These are phyloP conservation scores for Russula emetica DNA, from an alignment of 768 basidiomycete species.

Conservation along the genomic window DNA sequence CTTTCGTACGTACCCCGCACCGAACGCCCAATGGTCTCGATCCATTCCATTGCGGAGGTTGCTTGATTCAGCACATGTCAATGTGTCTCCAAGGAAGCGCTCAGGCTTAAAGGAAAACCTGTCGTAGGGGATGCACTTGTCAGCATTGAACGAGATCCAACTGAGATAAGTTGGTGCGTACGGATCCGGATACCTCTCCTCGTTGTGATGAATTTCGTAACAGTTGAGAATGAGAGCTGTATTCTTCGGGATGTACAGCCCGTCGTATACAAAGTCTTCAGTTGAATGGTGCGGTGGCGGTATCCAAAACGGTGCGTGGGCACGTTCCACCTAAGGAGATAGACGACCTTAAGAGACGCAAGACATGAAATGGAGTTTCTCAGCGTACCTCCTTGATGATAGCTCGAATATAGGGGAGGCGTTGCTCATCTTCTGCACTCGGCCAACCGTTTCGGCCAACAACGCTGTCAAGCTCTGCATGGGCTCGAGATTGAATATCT, in stretches of 20 bases:
- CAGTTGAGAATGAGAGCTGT: slow-evolving; percentile 32
- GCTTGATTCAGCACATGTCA: slow-evolving; percentile 42
- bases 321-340: slow-evolving; percentile 28
- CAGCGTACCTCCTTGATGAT: slow-evolving; percentile 32
- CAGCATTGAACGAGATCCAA: background rate
- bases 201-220: slow-evolving; percentile 32
- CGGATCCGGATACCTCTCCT: slow-evolving; percentile 41
- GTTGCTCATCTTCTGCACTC: slow-evolving; percentile 28
- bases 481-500: slow-evolving; percentile 32
- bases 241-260: slow-evolving; percentile 34
- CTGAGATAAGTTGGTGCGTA: slow-evolving; percentile 27
- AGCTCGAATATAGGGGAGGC: slow-evolving; percentile 32
- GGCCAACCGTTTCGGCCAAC: slow-evolving; percentile 31
- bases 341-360: background rate
- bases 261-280: slow-evolving; percentile 35
- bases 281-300: slow-evolving; percentile 34
- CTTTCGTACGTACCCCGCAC: slow-evolving; percentile 40
- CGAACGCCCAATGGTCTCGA: slow-evolving; percentile 51
- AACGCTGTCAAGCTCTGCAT: slow-evolving; percentile 32
- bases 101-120: slow-evolving; percentile 41
- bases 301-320: slow-evolving; percentile 33
- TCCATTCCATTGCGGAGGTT: slow-evolving; percentile 41
- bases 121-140: background rate
- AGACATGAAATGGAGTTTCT: background rate
- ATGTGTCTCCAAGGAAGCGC: slow-evolving; percentile 40